Evolutionary conservation across 352 stramenopile species (phyloP), one percentile per base, ranked within the genome.

Genomic region (Phytophthora parvispora): DNA sequence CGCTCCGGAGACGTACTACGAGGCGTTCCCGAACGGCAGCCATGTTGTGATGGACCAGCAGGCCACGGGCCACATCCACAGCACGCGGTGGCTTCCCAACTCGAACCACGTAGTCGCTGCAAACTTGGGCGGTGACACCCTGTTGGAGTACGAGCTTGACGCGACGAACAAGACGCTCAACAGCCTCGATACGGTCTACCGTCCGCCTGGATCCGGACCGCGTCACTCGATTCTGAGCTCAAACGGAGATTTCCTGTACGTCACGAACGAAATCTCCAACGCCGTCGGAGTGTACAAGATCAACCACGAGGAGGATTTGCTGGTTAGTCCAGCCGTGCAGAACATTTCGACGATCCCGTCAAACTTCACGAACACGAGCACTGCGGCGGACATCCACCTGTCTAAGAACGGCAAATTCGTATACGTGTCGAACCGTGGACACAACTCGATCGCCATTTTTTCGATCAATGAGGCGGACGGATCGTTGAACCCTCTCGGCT

Each of bases 401-500:
- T 85, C 81, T 6, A 66, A 55, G 4, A 74, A 74, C 53, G 78
- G 75, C 34, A 68, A 74, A 20, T 89, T 86, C 55, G 36, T 87
- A 22, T 90, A 85, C 71, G 57, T 77, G 48, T 87, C 81, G 38
- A 90, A 86, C 69, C 81, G 81, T 25, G 74, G 70, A 27, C 81
- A 87, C 69, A 62, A 90, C 74, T 83, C 72, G 58, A 82, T 90
- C 27, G 72, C 79, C 8, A 81, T 85, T 16, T 90, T 81, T 50
- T 38, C 47, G 27, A 67, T 88, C 40, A 59, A 69, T 24, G 40
- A 67, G 24, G 29, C 40, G 3, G 27, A 66, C 12, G 72, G 66
- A 27, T 70, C 70, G 43, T 60, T 88, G 36, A 74, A 60, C 13
- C 5, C 48, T 0, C n/a, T 85, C 2, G 80, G 69, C 9, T 72